Percentiles rank a stretch among this genome's conserved stretches.
Conservation (phyloP, 306 rosid genomes). For the Pachyrhizus erosus region DNA sequence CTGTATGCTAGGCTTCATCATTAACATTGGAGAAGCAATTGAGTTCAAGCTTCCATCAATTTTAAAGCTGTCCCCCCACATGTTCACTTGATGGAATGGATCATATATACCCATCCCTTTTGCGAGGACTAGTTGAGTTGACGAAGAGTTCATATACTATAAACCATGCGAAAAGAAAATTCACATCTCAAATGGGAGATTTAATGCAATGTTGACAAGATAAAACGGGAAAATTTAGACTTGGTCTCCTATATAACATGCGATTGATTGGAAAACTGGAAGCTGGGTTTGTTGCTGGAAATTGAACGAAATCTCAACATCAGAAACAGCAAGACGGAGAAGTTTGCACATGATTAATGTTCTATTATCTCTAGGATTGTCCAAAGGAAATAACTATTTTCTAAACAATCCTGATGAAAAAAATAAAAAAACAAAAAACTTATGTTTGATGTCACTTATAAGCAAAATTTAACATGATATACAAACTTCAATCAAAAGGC, state of each 20-base stretch:
- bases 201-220: not conserved
- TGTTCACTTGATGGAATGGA: slow-evolving; percentile 72
- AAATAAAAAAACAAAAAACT: not conserved
- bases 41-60: slow-evolving; percentile 55
- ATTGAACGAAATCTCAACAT: slow-evolving; percentile 36
- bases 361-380: not conserved
- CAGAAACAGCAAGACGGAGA: slow-evolving; percentile 15
- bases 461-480: not conserved
- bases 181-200: slow-evolving; percentile 27
- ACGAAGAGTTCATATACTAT: slow-evolving; percentile 68
- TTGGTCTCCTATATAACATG: not conserved
- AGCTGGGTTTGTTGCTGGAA: not conserved
- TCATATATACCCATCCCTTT: slow-evolving; percentile 79
- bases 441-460: slow-evolving; percentile 4
- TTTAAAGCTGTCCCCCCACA: slow-evolving; percentile 69
- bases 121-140: slow-evolving; percentile 60
- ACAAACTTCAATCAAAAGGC: not conserved
- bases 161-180: not conserved
- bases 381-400: not conserved
- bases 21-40: slow-evolving; percentile 51
- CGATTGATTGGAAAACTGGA: slow-evolving; percentile 19
- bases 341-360: slow-evolving; percentile 15
- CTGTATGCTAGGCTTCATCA: slow-evolving; percentile 53
- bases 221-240: not conserved
- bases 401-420: not conserved